Conservation (phyloP, 345 rosid species). For the Aethionema arabicum region DNA sequence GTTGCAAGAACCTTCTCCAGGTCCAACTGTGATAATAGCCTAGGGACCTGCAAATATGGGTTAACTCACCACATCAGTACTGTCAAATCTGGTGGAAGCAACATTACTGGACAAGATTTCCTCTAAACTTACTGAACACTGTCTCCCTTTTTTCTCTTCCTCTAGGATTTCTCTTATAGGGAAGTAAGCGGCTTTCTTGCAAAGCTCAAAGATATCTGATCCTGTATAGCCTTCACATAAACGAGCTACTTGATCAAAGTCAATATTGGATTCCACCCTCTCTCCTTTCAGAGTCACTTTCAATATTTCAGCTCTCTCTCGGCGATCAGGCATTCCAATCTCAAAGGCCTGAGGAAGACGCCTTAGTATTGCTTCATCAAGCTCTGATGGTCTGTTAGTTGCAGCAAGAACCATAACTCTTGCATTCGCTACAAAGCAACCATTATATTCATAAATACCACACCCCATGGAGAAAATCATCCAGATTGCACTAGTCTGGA, state of each 20-base stretch:
- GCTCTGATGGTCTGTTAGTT: constrained; percentile 96
- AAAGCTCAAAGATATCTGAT: constrained; percentile 91
- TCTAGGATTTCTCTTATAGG: constrained; percentile 80
- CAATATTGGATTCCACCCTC: constrained; percentile 58
- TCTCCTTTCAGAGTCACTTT: constrained; percentile 85
- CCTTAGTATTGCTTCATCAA: constrained; percentile 92
- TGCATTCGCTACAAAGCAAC: constrained; percentile 63
- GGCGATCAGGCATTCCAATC: constrained; percentile 81
- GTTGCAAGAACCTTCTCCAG: constrained; percentile 67
- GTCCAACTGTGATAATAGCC: constrained; percentile 70
- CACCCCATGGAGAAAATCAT: not conserved
- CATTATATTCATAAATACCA: constrained; percentile 19
- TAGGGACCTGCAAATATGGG: constrained; percentile 52
- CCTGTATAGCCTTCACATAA: constrained; percentile 86
- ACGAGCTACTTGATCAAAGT: constrained; percentile 65
- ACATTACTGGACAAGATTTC: not conserved
- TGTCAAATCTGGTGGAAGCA: not conserved
- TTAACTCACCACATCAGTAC: constrained; percentile 25
- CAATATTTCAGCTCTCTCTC: constrained; percentile 74
- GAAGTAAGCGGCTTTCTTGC: constrained; percentile 96
- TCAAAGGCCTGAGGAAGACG: constrained; percentile 98
- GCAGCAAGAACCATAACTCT: constrained; percentile 98
- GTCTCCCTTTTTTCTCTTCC: constrained; percentile 79
- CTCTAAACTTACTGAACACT: constrained; percentile 49
- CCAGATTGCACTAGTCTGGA: not conserved